Evolutionary conservation across 1,284 basidiomycete species (phyloP).

Genomic region (Irpex lacteus): DNA sequence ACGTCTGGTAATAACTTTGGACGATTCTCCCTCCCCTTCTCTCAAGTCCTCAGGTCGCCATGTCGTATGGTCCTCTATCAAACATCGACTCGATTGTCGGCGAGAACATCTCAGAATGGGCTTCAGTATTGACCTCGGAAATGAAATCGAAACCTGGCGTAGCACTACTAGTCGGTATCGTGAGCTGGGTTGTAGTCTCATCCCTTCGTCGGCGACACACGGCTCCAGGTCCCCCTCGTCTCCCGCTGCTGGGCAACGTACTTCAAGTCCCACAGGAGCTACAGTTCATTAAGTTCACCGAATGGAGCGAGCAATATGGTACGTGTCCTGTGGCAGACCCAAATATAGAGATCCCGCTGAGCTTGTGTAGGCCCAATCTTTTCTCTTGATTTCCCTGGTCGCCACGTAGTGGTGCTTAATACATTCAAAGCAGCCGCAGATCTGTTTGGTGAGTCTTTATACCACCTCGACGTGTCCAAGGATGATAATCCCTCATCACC

Average conservation of each 20-base stretch:
- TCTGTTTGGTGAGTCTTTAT: constrained; percentile 46
- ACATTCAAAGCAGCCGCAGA: constrained; percentile 49
- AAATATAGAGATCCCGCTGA: background rate
- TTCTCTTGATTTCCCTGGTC: constrained; percentile 55
- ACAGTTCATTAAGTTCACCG: constrained; percentile 22
- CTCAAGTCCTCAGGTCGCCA: no score
- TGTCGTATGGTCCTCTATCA: no score
- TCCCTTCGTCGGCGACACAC: background rate
- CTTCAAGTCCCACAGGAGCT: constrained; percentile 49
- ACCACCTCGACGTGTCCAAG: background rate
- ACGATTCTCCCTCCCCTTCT: no score
- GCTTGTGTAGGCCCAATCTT: constrained; percentile 46
- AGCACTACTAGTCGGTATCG: background rate
- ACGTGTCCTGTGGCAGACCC: background rate
- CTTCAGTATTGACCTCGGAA: background rate
- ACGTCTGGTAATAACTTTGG: no score
- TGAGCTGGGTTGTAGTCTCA: background rate
- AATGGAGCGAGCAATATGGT: constrained; percentile 21
- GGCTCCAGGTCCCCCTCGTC: constrained; percentile 56
- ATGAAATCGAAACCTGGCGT: background rate
- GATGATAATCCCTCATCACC: background rate
- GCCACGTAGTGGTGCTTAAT: constrained; percentile 56
- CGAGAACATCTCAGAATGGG: background rate
- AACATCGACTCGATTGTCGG: background rate
- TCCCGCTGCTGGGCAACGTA: constrained; percentile 57